Evolutionary conservation across 2,329 filamentous ascomycete genomes (phyloP).

Genomic region (Aureobasidium leucospermi): DNA sequence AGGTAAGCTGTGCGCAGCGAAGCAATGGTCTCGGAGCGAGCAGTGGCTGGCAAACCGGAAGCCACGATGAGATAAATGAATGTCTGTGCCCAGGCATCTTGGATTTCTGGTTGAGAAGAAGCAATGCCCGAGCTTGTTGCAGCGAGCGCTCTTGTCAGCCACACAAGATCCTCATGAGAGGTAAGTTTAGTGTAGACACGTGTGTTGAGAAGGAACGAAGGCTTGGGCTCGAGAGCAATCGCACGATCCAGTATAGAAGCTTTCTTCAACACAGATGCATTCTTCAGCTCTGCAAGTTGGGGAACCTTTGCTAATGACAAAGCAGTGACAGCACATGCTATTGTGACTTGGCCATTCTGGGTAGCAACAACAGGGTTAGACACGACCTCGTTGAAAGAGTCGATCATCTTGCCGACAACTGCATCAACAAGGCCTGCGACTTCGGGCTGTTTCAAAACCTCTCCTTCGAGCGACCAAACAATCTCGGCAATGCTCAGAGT

Average conservation of each 20-base stretch:
- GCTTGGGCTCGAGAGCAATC: conserved; percentile 66
- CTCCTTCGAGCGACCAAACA: conserved; percentile 51
- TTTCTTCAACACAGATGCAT: conserved; percentile 53
- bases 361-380: conserved; percentile 71
- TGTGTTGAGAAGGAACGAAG: conserved; percentile 78
- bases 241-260: conserved; percentile 57
- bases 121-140: conserved; percentile 23
- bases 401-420: conserved; percentile 50
- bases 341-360: conserved; percentile 75
- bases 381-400: conserved; percentile 69
- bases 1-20: conserved; percentile 60
- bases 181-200: conserved; percentile 77
- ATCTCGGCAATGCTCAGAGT: conserved; percentile 65
- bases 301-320: conserved; percentile 50
- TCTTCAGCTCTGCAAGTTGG: conserved; percentile 48
- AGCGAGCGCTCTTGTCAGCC: conserved; percentile 65
- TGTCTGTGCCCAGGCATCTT: conserved; percentile 72
- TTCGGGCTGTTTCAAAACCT: conserved; percentile 42
- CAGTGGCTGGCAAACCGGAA: conserved; percentile 49
- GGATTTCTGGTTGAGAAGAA: conserved; percentile 35
- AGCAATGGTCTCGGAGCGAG: conserved; percentile 57
- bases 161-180: conserved; percentile 66
- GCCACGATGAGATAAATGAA: conserved; percentile 73
- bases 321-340: conserved; percentile 66
- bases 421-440: conserved; percentile 42